These are phyloP conservation scores for Escovopsis sp. DNA, from an alignment of 2,329 filamentous ascomycete species.

Conservation along the genomic window DNA sequence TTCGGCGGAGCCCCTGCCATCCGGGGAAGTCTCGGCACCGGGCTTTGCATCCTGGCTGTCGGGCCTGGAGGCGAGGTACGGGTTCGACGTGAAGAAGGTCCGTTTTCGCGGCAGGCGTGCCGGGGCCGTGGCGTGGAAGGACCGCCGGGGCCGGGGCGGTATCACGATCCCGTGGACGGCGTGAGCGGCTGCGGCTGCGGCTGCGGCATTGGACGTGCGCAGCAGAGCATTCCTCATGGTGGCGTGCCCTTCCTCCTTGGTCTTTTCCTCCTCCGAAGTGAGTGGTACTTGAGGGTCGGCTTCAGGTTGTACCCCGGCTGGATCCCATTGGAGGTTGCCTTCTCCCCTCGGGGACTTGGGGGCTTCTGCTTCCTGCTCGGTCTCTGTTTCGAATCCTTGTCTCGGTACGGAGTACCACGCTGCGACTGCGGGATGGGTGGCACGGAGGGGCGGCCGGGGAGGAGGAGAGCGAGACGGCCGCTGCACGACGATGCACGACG, in stretches of 20 bases:
- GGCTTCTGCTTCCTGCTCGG: too few relatives aligned
- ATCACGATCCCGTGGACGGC: conserved; percentile 15
- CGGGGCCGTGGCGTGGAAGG: conserved; percentile 31
- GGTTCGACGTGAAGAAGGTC: conserved; percentile 52
- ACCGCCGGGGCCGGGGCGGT: conserved; percentile 15
- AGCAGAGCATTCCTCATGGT: conserved; percentile 20
- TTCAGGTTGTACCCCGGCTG: too few relatives aligned
- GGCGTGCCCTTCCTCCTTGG: conserved; percentile 9
- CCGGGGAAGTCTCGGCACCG: conserved; percentile 6
- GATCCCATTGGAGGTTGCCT: too few relatives aligned
- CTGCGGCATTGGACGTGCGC: conserved; percentile 17
- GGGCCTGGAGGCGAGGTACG: conserved; percentile 29
- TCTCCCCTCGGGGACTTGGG: too few relatives aligned
- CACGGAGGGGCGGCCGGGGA: too few relatives aligned
- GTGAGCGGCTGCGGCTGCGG: too few relatives aligned
- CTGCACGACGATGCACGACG: too few relatives aligned
- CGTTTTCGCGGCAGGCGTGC: conserved; percentile 36
- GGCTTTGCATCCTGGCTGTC: conserved; percentile 11
- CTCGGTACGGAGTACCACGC: too few relatives aligned
- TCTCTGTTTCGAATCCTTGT: neutral
- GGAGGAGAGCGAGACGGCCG: too few relatives aligned
- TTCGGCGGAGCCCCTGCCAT: too few relatives aligned
- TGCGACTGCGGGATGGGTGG: too few relatives aligned
- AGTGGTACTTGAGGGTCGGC: too few relatives aligned
- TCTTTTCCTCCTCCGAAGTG: neutral